Evolutionary conservation across 495 filamentous ascomycete species (phyloP).

Genomic region (Penicillium egyptiacum): DNA sequence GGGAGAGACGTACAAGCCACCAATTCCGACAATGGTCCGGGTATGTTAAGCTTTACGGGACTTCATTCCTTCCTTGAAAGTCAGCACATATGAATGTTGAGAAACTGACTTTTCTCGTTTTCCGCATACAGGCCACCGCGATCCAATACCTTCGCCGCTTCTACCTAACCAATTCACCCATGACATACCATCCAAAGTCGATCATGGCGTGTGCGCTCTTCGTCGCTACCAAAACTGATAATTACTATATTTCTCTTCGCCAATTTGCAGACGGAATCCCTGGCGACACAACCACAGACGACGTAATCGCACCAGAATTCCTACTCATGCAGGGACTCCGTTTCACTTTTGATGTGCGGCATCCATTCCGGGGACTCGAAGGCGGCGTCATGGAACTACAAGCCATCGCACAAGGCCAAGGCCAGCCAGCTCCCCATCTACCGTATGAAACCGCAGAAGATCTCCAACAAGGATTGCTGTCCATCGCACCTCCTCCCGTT

Average conservation of each 20-base stretch:
- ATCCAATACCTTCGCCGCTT: constrained; percentile 91
- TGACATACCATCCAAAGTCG: constrained; percentile 88
- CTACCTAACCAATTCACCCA: constrained; percentile 89
- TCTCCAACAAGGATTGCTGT: constrained; percentile 33
- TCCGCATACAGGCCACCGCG: constrained; percentile 66
- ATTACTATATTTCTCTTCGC: constrained; percentile 68
- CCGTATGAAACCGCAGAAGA: constrained; percentile 38
- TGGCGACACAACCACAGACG: constrained; percentile 63
- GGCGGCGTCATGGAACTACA: constrained; percentile 82
- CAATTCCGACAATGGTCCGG: constrained; percentile 77
- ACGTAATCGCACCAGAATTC: constrained; percentile 86
- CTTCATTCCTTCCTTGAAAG: background rate
- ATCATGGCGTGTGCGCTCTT: constrained; percentile 86
- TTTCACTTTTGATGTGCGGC: constrained; percentile 88
- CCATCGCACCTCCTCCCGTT: constrained; percentile 27
- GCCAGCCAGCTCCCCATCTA: constrained; percentile 38
- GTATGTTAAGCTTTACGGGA: constrained; percentile 37
- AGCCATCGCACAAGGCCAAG: constrained; percentile 57
- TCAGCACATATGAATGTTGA: background rate
- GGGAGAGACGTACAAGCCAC: constrained; percentile 72
- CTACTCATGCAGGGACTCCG: constrained; percentile 88
- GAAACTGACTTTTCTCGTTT: constrained; percentile 3
- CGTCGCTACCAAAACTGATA: constrained; percentile 89
- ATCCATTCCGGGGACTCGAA: constrained; percentile 84
- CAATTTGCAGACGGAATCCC: constrained; percentile 64